Evolutionary conservation across 495 filamentous ascomycete species (phyloP).

Genomic region (Hypoxylon perforatum): DNA sequence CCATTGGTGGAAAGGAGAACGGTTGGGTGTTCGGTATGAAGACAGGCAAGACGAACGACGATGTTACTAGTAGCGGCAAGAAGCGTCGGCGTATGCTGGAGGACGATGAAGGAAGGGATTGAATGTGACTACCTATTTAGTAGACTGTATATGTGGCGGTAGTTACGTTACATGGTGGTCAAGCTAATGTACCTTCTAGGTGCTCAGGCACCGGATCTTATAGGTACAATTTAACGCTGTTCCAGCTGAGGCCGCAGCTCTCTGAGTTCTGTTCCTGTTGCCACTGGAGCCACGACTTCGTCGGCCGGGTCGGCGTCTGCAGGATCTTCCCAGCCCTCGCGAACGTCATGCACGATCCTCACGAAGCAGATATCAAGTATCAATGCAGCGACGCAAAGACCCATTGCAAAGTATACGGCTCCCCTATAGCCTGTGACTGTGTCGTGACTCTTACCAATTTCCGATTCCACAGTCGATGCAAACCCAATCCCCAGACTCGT

Average conservation of each 20-base stretch:
- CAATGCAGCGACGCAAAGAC: constrained; percentile 53
- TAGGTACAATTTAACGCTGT: constrained; percentile 3
- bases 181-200: background rate
- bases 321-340: constrained; percentile 27
- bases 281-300: constrained; percentile 11
- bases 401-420: constrained; percentile 58
- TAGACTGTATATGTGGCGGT: no score
- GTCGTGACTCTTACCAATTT: constrained; percentile 33
- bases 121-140: background rate
- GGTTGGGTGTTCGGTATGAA: no score
- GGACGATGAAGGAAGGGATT: constrained; percentile 13
- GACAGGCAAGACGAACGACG: background rate
- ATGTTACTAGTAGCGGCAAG: constrained; percentile 1
- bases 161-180: no score
- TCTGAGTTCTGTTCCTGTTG: constrained; percentile 20
- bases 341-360: constrained; percentile 22
- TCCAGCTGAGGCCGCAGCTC: constrained; percentile 16
- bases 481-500: constrained; percentile 62
- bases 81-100: constrained; percentile 32
- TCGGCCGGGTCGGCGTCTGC: constrained; percentile 21
- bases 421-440: constrained; percentile 51
- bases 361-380: constrained; percentile 49
- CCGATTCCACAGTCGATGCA: constrained; percentile 60
- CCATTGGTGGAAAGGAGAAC: no score
- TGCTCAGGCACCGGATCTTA: background rate